Percentiles rank a stretch among this genome's conserved stretches.
Conservation (phyloP, 73 alveolate genomes). For the Tetrahymena elliotti region DNA sequence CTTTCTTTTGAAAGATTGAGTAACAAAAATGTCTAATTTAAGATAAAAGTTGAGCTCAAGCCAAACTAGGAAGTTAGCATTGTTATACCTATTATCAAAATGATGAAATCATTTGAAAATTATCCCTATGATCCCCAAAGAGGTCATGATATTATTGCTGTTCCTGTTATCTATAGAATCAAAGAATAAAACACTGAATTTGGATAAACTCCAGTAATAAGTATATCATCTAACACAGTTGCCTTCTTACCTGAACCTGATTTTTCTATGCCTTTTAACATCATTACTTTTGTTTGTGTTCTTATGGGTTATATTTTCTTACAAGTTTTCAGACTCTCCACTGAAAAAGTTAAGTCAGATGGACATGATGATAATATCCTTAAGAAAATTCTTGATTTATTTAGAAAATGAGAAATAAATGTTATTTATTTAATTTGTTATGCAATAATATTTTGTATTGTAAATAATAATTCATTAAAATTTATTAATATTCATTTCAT, state of each 20-base stretch:
- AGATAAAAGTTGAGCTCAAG: background rate
- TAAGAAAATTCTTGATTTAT: background rate
- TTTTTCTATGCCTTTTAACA: conserved; percentile 35
- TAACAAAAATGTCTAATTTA: background rate
- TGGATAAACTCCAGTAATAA: background rate
- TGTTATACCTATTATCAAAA: background rate
- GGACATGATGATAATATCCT: background rate
- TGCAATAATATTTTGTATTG: no score
- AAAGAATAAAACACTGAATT: background rate
- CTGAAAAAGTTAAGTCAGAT: conserved; percentile 1
- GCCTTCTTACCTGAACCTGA: conserved; percentile 29
- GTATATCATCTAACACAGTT: background rate
- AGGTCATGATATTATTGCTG: background rate
- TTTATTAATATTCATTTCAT: no score
- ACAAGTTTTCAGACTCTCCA: conserved; percentile 16
- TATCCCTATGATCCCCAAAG: conserved; percentile 41
- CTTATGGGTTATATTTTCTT: conserved; percentile 26
- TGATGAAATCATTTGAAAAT: conserved; percentile 19
- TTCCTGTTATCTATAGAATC: background rate
- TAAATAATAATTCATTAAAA: background rate
- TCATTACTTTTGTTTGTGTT: conserved; percentile 8
- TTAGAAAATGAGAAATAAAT: background rate
- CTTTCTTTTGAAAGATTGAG: background rate
- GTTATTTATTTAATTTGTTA: no score
- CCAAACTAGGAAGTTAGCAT: background rate